Evolutionary conservation across 2,329 filamentous ascomycete species (phyloP).

Genomic region (Claviceps arundinis): DNA sequence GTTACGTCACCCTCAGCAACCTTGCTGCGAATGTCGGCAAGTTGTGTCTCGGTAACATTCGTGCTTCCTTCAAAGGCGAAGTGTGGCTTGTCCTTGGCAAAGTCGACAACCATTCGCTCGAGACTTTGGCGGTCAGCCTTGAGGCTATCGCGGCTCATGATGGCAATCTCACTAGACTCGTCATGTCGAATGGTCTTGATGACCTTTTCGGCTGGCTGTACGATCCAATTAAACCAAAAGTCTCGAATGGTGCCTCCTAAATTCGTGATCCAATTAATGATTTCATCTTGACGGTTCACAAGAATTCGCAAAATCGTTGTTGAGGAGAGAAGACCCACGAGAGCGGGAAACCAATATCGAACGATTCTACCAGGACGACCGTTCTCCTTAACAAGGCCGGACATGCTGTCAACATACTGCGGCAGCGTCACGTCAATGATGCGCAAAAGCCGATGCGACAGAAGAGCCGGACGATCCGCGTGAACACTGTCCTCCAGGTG

Average conservation of each 20-base stretch:
- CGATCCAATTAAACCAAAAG: constrained; percentile 94
- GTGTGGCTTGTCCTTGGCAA: constrained; percentile 69
- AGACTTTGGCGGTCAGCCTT: constrained; percentile 82
- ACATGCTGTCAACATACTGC: constrained; percentile 46
- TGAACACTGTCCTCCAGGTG: constrained; percentile 33
- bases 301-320: constrained; percentile 75
- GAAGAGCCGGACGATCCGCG: constrained; percentile 38
- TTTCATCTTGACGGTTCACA: constrained; percentile 59
- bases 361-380: constrained; percentile 64
- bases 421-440: constrained; percentile 60
- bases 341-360: constrained; percentile 78
- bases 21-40: constrained; percentile 61
- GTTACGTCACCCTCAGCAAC: constrained; percentile 89
- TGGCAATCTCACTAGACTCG: constrained; percentile 81
- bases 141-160: constrained; percentile 89
- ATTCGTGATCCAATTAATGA: constrained; percentile 67
- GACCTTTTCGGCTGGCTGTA: constrained; percentile 71
- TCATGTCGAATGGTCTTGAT: constrained; percentile 90
- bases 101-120: constrained; percentile 96
- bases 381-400: constrained; percentile 44
- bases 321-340: constrained; percentile 62
- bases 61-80: constrained; percentile 32
- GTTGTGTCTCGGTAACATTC: constrained; percentile 52
- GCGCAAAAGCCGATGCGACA: constrained; percentile 53
- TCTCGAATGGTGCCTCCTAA: constrained; percentile 68